Evolutionary conservation across 768 basidiomycete species (phyloP).

Genomic region (Leccinum obscurum): DNA sequence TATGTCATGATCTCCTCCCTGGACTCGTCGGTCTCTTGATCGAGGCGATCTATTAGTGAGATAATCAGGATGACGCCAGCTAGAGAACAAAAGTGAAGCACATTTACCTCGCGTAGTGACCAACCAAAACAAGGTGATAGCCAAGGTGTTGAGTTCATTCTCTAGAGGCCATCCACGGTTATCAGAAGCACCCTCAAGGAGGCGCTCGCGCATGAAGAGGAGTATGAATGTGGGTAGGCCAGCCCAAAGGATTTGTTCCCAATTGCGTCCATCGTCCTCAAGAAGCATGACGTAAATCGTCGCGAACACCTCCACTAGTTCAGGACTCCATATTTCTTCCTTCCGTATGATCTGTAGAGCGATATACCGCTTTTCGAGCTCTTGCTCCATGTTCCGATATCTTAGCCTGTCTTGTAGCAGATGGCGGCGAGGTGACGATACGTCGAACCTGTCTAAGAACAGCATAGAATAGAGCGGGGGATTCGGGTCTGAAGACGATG

Average conservation of each 20-base stretch:
- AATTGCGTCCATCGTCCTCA: slow-evolving; percentile 53
- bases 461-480: slow-evolving; percentile 39
- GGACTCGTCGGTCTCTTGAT: slow-evolving; percentile 35
- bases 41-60: slow-evolving; percentile 17
- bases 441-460: slow-evolving; percentile 52
- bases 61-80: not conserved
- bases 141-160: slow-evolving; percentile 46
- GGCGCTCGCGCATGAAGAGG: slow-evolving; percentile 38
- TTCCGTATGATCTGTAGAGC: slow-evolving; percentile 47
- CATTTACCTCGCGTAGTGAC: slow-evolving; percentile 34
- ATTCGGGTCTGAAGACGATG: slow-evolving; percentile 25
- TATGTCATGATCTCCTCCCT: slow-evolving; percentile 36
- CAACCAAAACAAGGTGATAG: slow-evolving; percentile 49
- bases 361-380: slow-evolving; percentile 45
- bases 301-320: slow-evolving; percentile 48
- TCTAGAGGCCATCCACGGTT: slow-evolving; percentile 52
- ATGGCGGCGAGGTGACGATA: slow-evolving; percentile 41
- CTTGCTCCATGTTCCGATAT: slow-evolving; percentile 39
- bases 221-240: slow-evolving; percentile 43
- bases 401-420: slow-evolving; percentile 30
- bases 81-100: not conserved
- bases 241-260: slow-evolving; percentile 46
- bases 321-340: slow-evolving; percentile 36
- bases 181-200: slow-evolving; percentile 38
- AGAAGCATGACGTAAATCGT: slow-evolving; percentile 58